phyloP scores from a whole-genome alignment of 495 filamentous ascomycete genomes.

The Xylaria grammica region DNA sequence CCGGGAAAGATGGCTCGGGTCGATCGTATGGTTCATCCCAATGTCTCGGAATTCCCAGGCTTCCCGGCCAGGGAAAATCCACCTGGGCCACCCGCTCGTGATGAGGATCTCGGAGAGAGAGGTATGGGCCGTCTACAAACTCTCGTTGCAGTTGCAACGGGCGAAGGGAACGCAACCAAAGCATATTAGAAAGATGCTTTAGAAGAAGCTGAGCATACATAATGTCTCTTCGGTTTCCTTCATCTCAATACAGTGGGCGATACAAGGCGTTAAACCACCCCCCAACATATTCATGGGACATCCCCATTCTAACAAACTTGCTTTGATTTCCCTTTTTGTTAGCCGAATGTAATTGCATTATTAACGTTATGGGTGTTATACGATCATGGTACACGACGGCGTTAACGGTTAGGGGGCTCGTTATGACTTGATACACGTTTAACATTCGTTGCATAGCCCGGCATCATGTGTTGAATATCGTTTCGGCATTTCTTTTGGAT shows the following conservation, averaged over 20 bases:
- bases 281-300: constrained; percentile 27
- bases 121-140: constrained; percentile 75
- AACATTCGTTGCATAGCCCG: constrained; percentile 27
- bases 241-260: constrained; percentile 4
- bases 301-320: constrained; percentile 31
- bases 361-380: constrained; percentile 22
- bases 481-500: constrained; percentile 13
- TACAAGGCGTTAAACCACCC: constrained; percentile 21
- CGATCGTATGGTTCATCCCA: constrained; percentile 55
- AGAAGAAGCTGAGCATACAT: not conserved
- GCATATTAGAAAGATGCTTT: constrained; percentile 46
- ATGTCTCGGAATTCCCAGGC: constrained; percentile 49
- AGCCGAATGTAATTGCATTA: constrained; percentile 29
- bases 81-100: constrained; percentile 25
- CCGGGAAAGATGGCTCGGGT: constrained; percentile 48
- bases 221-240: not conserved
- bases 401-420: constrained; percentile 22
- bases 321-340: constrained; percentile 24
- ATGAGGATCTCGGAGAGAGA: constrained; percentile 37
- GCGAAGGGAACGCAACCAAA: constrained; percentile 69
- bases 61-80: constrained; percentile 46
- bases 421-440: constrained; percentile 19
- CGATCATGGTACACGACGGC: constrained; percentile 31
- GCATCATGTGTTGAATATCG: constrained; percentile 6
- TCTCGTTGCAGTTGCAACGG: constrained; percentile 87